Evolutionary conservation across 192 early-diverging fungal genomes (phyloP).

Genomic region (Entomortierella parvispora): DNA sequence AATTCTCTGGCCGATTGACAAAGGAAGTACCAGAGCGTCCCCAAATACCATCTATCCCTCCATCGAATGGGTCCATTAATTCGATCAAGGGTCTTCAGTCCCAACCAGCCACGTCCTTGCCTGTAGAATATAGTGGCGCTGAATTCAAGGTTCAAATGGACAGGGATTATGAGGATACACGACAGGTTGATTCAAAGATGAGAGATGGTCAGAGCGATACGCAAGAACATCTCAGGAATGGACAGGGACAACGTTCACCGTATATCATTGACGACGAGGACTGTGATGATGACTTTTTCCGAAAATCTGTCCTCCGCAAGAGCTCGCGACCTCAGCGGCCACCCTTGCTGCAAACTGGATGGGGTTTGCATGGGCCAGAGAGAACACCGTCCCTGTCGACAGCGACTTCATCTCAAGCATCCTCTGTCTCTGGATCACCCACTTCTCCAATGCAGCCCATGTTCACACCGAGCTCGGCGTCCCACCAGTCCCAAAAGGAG

Average conservation of each 20-base stretch:
- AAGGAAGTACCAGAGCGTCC: no score
- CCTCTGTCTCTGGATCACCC: constrained; percentile 9
- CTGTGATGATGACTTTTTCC: constrained; percentile 50
- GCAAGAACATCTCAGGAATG: no score
- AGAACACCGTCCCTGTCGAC: constrained; percentile 10
- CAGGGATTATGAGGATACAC: background rate
- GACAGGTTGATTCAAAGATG: background rate
- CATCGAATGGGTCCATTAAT: no score
- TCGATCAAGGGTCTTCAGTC: no score
- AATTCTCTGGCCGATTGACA: no score
- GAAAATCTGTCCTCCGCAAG: constrained; percentile 42
- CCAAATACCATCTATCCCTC: no score
- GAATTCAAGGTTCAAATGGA: no score
- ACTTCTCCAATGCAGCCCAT: constrained; percentile 11
- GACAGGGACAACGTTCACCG: constrained; percentile 6
- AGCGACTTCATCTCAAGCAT: constrained; percentile 12
- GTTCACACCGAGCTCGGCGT: background rate
- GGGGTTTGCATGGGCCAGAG: background rate
- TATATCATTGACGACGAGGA: constrained; percentile 51
- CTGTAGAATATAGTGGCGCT: background rate
- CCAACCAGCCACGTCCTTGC: background rate
- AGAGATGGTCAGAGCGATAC: background rate
- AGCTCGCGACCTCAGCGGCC: constrained; percentile 1
- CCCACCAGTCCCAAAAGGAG: background rate
- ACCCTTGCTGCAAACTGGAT: background rate